Conservation (phyloP, 371 early-diverging fungal genomes). For the Capillidium heterosporum region DNA sequence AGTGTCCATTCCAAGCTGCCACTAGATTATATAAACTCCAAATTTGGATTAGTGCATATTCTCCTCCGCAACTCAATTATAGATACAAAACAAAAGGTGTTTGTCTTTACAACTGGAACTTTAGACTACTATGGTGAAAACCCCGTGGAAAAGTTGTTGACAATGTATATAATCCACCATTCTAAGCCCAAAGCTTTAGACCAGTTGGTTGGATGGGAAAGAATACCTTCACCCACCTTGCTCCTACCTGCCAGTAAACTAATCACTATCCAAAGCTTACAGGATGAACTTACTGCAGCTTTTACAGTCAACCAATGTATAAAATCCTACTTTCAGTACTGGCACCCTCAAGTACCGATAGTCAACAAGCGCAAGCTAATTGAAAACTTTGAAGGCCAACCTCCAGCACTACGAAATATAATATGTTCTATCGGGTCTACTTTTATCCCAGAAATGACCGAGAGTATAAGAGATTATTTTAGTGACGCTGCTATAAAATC, state of each 20-base stretch:
- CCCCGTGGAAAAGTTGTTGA: background rate
- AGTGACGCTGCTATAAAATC: too few species aligned
- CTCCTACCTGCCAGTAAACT: too few species aligned
- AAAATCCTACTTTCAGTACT: background rate
- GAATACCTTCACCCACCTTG: too few species aligned
- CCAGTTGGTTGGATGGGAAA: too few species aligned
- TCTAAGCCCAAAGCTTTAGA: background rate
- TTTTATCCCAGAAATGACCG: background rate
- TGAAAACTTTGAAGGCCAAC: background rate
- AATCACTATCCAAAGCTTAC: too few species aligned
- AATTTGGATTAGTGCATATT: too few species aligned
- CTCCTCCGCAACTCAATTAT: background rate
- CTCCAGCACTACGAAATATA: background rate
- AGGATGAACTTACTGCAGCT: too few species aligned
- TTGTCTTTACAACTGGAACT: background rate
- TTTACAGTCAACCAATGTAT: too few species aligned
- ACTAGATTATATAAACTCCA: too few species aligned
- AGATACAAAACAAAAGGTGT: slow-evolving; percentile 1
- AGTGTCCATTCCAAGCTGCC: too few species aligned
- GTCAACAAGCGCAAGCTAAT: background rate
- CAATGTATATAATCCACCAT: slow-evolving; percentile 2
- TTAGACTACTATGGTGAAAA: slow-evolving; percentile 2
- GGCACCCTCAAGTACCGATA: background rate
- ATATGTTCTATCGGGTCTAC: background rate
- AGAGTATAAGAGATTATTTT: background rate